Percentiles rank a stretch among this genome's conserved stretches.
These are phyloP conservation scores for Neurospora africana DNA, from an alignment of 495 filamentous ascomycete species.

Conservation along the genomic window DNA sequence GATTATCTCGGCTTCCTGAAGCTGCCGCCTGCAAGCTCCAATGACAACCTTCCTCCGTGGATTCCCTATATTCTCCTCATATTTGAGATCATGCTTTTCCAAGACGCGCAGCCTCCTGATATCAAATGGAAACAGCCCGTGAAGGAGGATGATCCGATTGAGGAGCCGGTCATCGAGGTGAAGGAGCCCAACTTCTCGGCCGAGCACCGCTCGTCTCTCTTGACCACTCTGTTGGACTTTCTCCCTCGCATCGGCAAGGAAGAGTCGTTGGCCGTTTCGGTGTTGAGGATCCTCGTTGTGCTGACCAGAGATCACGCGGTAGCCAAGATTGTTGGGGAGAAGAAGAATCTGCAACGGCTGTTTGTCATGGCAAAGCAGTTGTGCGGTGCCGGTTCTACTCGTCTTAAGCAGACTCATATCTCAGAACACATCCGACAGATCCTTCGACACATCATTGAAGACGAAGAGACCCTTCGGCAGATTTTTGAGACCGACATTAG, in stretches of 20 bases:
- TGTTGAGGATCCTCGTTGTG: conserved; percentile 78
- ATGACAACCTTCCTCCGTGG: conserved; percentile 78
- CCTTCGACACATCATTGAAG: conserved; percentile 86
- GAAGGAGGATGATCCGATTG: conserved; percentile 42
- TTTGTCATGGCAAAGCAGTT: conserved; percentile 94
- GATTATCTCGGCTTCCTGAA: conserved; percentile 74
- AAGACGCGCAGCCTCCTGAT: conserved; percentile 70
- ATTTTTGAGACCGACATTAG: conserved; percentile 90
- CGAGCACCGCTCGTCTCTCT: conserved; percentile 57
- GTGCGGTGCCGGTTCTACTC: conserved; percentile 60
- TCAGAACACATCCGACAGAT: conserved; percentile 64
- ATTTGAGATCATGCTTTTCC: conserved; percentile 77
- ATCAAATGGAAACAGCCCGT: conserved; percentile 61
- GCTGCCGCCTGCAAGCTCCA: conserved; percentile 51
- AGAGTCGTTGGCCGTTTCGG: conserved; percentile 69
- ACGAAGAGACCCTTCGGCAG: conserved; percentile 79
- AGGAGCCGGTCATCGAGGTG: conserved; percentile 44
- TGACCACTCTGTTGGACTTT: conserved; percentile 67
- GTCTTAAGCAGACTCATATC: conserved; percentile 56
- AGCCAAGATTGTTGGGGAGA: conserved; percentile 69
- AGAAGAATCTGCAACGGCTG: conserved; percentile 75
- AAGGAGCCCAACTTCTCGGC: conserved; percentile 54
- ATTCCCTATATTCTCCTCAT: conserved; percentile 82
- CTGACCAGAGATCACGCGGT: conserved; percentile 70
- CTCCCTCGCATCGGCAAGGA: conserved; percentile 82